A percentile compares a stretch with the other conserved stretches of the same genome.
These are phyloP conservation scores for Ilyonectria robusta DNA, from an alignment of 2,329 filamentous ascomycete genomes.

Conservation along the genomic window DNA sequence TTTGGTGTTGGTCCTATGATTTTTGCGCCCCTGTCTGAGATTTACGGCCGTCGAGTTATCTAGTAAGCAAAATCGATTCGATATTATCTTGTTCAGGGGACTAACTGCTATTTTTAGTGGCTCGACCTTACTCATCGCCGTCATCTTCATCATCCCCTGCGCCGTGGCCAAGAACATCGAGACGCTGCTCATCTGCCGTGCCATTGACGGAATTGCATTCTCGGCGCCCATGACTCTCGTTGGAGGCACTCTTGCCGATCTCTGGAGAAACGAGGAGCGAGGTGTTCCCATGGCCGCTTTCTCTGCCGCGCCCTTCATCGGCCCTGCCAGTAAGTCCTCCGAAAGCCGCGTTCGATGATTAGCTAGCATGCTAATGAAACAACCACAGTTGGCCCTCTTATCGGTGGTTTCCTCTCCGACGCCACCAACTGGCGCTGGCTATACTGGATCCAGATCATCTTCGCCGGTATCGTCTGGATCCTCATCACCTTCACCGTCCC, in stretches of 20 bases:
- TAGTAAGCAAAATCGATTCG: constrained; percentile 62
- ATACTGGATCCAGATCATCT: constrained; percentile 89
- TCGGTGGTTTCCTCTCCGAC: constrained; percentile 83
- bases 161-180: constrained; percentile 82
- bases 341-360: not conserved
- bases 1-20: constrained; percentile 86
- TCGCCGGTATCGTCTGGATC: constrained; percentile 78
- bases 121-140: constrained; percentile 76
- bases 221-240: constrained; percentile 90
- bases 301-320: constrained; percentile 85
- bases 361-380: constrained; percentile 18
- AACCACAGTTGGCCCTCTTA: constrained; percentile 73
- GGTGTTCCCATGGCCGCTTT: constrained; percentile 92
- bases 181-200: constrained; percentile 81
- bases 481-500: constrained; percentile 90
- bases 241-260: constrained; percentile 84
- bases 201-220: constrained; percentile 87
- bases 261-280: constrained; percentile 88
- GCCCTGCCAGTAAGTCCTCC: constrained; percentile 72
- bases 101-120: constrained; percentile 51
- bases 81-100: constrained; percentile 21
- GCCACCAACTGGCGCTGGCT: constrained; percentile 84
- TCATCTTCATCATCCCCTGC: constrained; percentile 86
- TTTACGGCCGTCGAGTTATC: constrained; percentile 79
- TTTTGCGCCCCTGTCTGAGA: constrained; percentile 84